Evolutionary conservation across 202 grass and related monocot genomes (phyloP), one percentile per base, ranked within the genome.

Genomic region (Dendrocalamus latiflorus): DNA sequence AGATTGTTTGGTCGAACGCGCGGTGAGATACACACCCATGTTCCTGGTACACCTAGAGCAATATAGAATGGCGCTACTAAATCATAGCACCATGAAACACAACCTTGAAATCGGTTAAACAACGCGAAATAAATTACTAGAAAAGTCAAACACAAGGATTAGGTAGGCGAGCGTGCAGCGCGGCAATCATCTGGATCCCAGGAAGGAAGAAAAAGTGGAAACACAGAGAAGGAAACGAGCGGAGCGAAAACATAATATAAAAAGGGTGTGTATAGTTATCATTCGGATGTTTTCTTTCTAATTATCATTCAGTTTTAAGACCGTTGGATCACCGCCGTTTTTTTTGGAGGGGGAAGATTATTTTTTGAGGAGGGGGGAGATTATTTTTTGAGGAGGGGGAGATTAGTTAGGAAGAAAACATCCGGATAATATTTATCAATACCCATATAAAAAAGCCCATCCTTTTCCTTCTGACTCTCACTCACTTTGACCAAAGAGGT

Each of bases 401-500:
- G n/a, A n/a, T n/a, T n/a, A n/a, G n/a, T n/a, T n/a, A n/a, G n/a
- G n/a, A n/a, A n/a, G n/a, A n/a, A n/a, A n/a, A n/a, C n/a, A n/a
- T n/a, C n/a, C n/a, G n/a, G n/a, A n/a, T n/a, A n/a, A n/a, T n/a
- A n/a, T n/a, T n/a, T n/a, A n/a, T n/a, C n/a, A n/a, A n/a, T n/a
- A n/a, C n/a, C n/a, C n/a, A n/a, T n/a, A 54, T 51, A 30, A 22
- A 54, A 84, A 69, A 58, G 75, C 64, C 42, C 11, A 54, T 36
- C 59, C 13, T 41, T 71, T 39, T n/a, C 16, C 77, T 50, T 64
- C 66, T 16, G 38, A 12, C 22, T 55, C 45, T 57, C 37, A n/a
- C 76, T 89, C 70, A 10, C 81, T 89, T 81, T 81, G 82, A 85
- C 87, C 36, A 39, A 59, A 54, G 38, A 24, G 67, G 67, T 17